Percentiles rank a stretch among this genome's conserved stretches.
These are phyloP conservation scores for Xylariaceae sp. DNA, from an alignment of 2,329 filamentous ascomycete genomes.

Conservation along the genomic window DNA sequence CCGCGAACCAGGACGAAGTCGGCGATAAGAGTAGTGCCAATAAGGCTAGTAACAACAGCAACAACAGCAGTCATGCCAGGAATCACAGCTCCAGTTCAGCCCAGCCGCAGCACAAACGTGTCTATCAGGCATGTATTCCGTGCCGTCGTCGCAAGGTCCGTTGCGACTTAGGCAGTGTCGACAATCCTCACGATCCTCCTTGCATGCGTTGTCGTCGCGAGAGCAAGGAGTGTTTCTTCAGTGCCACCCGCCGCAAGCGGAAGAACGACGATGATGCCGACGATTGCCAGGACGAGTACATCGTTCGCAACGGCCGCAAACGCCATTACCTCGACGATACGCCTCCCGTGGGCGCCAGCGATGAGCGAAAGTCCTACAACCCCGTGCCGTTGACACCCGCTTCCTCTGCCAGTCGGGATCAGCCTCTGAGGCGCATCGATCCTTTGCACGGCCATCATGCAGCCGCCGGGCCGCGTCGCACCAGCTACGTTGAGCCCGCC, in stretches of 20 bases:
- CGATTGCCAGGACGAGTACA: constrained; percentile 58
- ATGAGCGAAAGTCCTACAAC: constrained; percentile 41
- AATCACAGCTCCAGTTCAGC: constrained; percentile 14
- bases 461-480: constrained; percentile 30
- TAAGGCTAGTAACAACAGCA: neutral
- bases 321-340: constrained; percentile 49
- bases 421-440: constrained; percentile 61
- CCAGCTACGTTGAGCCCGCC: constrained; percentile 32
- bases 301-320: constrained; percentile 68
- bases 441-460: constrained; percentile 34
- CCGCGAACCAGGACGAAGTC: neutral
- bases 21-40: neutral
- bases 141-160: constrained; percentile 58
- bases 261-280: constrained; percentile 63
- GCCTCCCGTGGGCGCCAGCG: constrained; percentile 41
- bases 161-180: constrained; percentile 67
- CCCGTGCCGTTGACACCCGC: constrained; percentile 60
- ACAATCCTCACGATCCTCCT: constrained; percentile 88
- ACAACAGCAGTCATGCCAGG: constrained; percentile 6
- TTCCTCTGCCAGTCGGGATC: constrained; percentile 58
- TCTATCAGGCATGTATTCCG: constrained; percentile 60
- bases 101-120: constrained; percentile 50
- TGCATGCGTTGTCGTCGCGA: constrained; percentile 92
- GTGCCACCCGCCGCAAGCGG: constrained; percentile 85
- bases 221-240: constrained; percentile 96